Evolutionary conservation across 2,329 filamentous ascomycete species (phyloP), one percentile per base, ranked within the genome.

Genomic region (Clonostachys byssicola): DNA sequence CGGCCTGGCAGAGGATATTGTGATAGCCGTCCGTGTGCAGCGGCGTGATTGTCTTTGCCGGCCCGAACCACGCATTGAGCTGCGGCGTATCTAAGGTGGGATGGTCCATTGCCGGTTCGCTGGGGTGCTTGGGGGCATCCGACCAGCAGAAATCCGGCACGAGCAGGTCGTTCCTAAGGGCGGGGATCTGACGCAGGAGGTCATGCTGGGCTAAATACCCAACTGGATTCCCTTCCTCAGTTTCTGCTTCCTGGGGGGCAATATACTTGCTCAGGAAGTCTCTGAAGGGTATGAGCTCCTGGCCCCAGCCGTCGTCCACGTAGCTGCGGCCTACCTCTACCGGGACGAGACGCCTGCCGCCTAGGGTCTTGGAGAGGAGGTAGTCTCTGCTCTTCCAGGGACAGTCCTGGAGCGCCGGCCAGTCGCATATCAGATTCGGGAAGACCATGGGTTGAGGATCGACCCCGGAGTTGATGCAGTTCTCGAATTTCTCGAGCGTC

Each of bases 1-100:
- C 88, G 1, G 95, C 88, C 64, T 97, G 94, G 20, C 85, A 85
- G 5, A 97, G 79, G 43, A 97, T 81, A 60, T 97, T 97, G 61
- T 96, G 89, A 63, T 96, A 95, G 2, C 88, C 89, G 59, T 97
- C 94, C 2, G 90, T 95, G 64, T 99, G 94, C 1, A 97, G 73
- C 2, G 94, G 94, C 1, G 91, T 96, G 52, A 96, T 92, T 1
- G 94, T 97, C 44, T 83, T 85, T 0, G 83, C 74, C 0, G 94
- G 94, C 0, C 94, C 94, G 52, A 97, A 86, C 94, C 94, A 99
- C 8, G 89, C 91, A 65, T 97, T 95, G 16, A 95, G 74, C 40
- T 88, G 72, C 0, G 89, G 89, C 18, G 81, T 75, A 7, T 73
- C 73, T 12, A 78, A 65, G 36, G 68, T 65, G 3, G 68, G 63